These are phyloP conservation scores for Neurospora pannonica DNA, from an alignment of 495 filamentous ascomycete species.

Conservation along the genomic window DNA sequence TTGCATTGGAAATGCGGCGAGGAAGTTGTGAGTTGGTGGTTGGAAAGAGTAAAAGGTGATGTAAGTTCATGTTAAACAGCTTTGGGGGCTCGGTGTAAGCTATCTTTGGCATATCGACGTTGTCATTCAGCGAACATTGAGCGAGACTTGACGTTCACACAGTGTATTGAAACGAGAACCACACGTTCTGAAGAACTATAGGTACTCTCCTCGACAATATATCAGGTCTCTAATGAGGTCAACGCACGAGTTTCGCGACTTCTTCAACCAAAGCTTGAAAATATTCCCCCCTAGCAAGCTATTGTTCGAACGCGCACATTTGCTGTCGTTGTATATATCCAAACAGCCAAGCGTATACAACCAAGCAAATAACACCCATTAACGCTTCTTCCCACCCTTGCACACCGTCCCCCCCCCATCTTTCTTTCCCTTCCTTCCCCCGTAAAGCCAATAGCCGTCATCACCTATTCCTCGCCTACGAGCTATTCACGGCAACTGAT, in stretches of 20 bases:
- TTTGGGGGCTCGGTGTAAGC: constrained; percentile 6
- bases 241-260: neutral
- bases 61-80: neutral
- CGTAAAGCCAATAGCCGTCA: neutral
- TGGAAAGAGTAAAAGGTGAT: constrained; percentile 20
- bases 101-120: neutral
- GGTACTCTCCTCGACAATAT: no score
- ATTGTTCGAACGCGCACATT: neutral
- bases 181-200: neutral
- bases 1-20: constrained; percentile 53
- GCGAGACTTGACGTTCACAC: neutral
- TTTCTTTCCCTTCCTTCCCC: neutral
- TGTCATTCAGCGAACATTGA: neutral
- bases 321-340: neutral
- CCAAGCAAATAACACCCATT: neutral
- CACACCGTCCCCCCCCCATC: neutral
- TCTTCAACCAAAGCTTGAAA: neutral
- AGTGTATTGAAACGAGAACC: neutral
- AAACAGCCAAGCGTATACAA: neutral
- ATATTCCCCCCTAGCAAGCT: no score
- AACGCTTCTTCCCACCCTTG: neutral
- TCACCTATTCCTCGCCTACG: neutral
- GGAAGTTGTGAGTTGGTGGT: constrained; percentile 22
- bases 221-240: no score
- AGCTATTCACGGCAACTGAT: neutral